Evolutionary conservation across 305 asterid species (phyloP).

Genomic region (Lippia alba): DNA sequence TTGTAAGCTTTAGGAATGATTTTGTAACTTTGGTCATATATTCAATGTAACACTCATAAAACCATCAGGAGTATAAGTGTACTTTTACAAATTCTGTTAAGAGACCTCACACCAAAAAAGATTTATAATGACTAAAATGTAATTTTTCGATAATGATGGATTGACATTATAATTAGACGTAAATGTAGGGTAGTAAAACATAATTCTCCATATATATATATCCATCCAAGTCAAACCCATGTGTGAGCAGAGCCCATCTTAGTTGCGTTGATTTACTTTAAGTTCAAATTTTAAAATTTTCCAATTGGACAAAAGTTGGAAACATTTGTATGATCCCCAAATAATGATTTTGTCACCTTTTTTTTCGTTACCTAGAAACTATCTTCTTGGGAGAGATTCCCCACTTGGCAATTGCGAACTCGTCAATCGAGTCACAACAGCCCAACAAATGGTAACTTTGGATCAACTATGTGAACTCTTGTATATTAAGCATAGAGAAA

Average conservation of each 20-base stretch:
- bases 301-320: constrained; percentile 11
- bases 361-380: constrained; percentile 16
- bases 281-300: constrained; percentile 9
- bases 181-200: too few species aligned
- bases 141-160: too few species aligned
- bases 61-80: too few species aligned
- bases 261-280: constrained; percentile 15
- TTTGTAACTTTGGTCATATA: too few species aligned
- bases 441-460: constrained; percentile 22
- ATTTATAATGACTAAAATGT: too few species aligned
- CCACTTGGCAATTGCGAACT: constrained; percentile 35
- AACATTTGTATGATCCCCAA: constrained; percentile 2
- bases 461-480: not conserved
- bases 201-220: too few species aligned
- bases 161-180: too few species aligned
- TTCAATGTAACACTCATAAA: too few species aligned
- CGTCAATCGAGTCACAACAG: constrained; percentile 12
- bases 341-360: constrained; percentile 17
- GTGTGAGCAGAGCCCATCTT: constrained; percentile 19
- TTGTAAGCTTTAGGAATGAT: too few species aligned
- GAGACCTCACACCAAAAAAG: too few species aligned
- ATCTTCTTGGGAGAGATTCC: constrained; percentile 38
- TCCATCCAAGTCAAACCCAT: constrained; percentile 36
- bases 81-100: too few species aligned
- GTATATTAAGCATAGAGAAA: not conserved